phyloP scores from a whole-genome alignment of 2,329 filamentous ascomycete species.

The Orbilia quercus region DNA sequence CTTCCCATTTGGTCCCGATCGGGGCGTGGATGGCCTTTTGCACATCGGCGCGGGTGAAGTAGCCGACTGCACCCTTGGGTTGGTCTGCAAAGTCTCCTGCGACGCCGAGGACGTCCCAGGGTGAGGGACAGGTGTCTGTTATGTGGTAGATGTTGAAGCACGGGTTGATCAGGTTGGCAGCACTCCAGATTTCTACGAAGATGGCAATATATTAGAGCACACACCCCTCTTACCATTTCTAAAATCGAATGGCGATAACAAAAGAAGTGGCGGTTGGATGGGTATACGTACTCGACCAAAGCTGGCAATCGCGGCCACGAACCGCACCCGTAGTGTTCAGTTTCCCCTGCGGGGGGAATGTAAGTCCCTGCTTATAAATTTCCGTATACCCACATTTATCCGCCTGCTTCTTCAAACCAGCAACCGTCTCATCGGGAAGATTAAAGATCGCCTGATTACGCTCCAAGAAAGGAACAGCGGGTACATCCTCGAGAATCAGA shows the following conservation, averaged over 20 bases:
- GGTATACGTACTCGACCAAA: conserved; percentile 23
- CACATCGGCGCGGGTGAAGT: conserved; percentile 78
- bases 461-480: conserved; percentile 71
- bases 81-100: conserved; percentile 66
- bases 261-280: not conserved
- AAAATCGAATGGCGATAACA: not conserved
- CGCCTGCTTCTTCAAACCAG: conserved; percentile 68
- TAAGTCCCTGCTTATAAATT: conserved; percentile 72
- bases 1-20: conserved; percentile 67
- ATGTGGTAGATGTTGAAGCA: conserved; percentile 84
- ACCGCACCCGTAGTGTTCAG: conserved; percentile 66
- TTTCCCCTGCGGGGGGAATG: conserved; percentile 74
- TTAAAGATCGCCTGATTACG: conserved; percentile 72
- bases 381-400: conserved; percentile 72
- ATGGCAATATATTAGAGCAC: not conserved
- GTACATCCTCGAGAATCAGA: conserved; percentile 65
- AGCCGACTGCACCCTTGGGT: conserved; percentile 72
- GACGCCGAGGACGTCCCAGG: conserved; percentile 59
- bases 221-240: not conserved
- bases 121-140: conserved; percentile 68
- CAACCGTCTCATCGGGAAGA: conserved; percentile 71
- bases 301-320: not conserved
- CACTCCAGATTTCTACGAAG: conserved; percentile 66
- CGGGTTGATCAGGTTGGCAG: conserved; percentile 72
- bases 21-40: conserved; percentile 76